Base-by-base conservation (phyloP, 345 rosid species). In the Populus davidiana region DNA sequence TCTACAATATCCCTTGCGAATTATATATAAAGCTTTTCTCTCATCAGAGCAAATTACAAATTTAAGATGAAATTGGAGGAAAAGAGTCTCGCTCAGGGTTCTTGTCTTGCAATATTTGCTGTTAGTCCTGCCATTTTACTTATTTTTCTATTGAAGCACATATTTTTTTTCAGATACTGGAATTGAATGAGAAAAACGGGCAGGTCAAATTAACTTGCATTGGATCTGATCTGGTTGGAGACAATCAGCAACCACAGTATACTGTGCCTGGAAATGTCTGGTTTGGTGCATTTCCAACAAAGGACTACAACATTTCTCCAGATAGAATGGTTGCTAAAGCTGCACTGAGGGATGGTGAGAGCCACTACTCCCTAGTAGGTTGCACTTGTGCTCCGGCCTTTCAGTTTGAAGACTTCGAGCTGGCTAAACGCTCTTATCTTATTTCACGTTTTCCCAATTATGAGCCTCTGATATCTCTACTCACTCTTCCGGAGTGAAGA, bases 301-400 rank as follows among this genome's bases (percentile, higher is more conserved):
- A 90, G 74, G 97, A 95, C 77, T 79, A 81, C 65, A 67, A 39
- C 63, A 67, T 93, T 54, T 83, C 97, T 39, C 20, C 78, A 0
- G 89, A 90, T 4, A 90, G 92, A 29, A 38, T 79, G 31, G 83
- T 88, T 73, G 78, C 80, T 36, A 91, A 83, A 81, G 77, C 80
- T 11, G 91, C 87, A 47, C 73, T 89, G 1, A 88, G 93, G 85
- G 89, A 93, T 81, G 69, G 83, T 0, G 96, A 91, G 81, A 86
- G 76, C 70, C 94, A 93, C 76, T 91, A 81, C 85, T 87, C 97
- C 71, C 88, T 95, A 20, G 97, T 91, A 13, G 98, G 98, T 20
- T 95, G 99, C 87, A 93, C 98, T 50, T 93, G 98, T 65, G 93
- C 98, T 8, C 99, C 98, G 2, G 99, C 92, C 56, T 95, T 95